Conservation (phyloP, 805 yeast genomes). For the Tetrapisispora fleetii region DNA sequence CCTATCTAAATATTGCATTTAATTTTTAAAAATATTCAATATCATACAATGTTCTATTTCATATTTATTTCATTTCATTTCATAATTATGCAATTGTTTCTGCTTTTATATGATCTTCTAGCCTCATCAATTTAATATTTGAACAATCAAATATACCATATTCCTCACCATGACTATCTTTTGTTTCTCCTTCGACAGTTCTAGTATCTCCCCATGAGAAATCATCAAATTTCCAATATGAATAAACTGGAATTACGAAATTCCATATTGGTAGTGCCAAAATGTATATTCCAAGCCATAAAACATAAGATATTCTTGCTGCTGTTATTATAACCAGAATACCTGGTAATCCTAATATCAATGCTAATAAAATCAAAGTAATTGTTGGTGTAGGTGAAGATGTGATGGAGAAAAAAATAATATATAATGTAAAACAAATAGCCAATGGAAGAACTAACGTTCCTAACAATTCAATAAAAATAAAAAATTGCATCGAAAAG, state of each 20-base stretch:
- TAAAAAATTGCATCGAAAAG: conserved; percentile 89
- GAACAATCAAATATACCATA: conserved; percentile 89
- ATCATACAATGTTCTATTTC: too few relatives aligned
- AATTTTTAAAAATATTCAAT: not conserved
- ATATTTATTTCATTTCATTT: not conserved
- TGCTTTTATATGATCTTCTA: conserved; percentile 60
- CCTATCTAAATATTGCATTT: not conserved
- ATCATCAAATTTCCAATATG: conserved; percentile 93
- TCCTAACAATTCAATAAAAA: conserved; percentile 74
- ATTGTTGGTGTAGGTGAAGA: conserved; percentile 68
- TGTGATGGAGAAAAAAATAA: conserved; percentile 58
- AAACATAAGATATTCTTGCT: conserved; percentile 55
- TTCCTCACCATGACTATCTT: conserved; percentile 33
- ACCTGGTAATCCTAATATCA: conserved; percentile 83
- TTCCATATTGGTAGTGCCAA: conserved; percentile 90
- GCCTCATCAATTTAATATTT: conserved; percentile 76
- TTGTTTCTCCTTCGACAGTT: conserved; percentile 58
- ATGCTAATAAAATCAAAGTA: conserved; percentile 63
- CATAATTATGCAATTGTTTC: not conserved
- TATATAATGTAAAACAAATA: conserved; percentile 71
- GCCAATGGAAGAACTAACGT: conserved; percentile 90
- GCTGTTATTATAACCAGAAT: conserved; percentile 71
- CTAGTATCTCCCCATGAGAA: conserved; percentile 96
- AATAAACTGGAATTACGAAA: conserved; percentile 73
- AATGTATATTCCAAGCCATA: conserved; percentile 73